A percentile compares a stretch with the other conserved stretches of the same genome.
phyloP scores from a whole-genome alignment of 2,329 filamentous ascomycete genomes.

The Nemania diffusa region DNA sequence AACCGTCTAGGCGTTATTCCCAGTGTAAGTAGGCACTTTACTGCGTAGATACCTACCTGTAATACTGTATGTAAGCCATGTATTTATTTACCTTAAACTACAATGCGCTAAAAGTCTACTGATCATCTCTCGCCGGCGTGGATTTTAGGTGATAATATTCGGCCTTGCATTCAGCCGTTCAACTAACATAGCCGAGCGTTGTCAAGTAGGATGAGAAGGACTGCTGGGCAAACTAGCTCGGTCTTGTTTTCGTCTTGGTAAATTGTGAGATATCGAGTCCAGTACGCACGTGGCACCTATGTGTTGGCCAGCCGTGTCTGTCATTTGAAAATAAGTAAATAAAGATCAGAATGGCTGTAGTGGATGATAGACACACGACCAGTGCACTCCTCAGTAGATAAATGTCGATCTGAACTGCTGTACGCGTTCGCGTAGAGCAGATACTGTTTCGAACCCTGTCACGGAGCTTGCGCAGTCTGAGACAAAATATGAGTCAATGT shows the following conservation, averaged over 20 bases:
- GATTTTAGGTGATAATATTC: too few species aligned
- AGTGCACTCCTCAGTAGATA: too few species aligned
- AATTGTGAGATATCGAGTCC: not conserved
- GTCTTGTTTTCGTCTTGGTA: constrained; percentile 23
- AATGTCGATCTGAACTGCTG: too few species aligned
- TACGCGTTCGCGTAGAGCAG: too few species aligned
- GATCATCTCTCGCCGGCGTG: too few species aligned
- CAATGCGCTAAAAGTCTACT: too few species aligned
- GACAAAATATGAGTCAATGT: too few species aligned
- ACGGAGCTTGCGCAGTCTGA: too few species aligned
- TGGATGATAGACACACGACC: not conserved
- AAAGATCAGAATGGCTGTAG: not conserved
- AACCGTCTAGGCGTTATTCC: not conserved
- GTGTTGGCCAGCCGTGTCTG: not conserved
- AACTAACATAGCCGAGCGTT: constrained; percentile 17
- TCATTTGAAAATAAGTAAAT: too few species aligned
- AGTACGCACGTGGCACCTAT: not conserved
- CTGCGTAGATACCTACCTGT: too few species aligned
- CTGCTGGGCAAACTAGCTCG: constrained; percentile 7
- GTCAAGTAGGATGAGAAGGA: not conserved
- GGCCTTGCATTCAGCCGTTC: constrained; percentile 32
- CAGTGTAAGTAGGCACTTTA: not conserved
- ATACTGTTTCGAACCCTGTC: too few species aligned
- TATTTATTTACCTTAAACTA: too few species aligned
- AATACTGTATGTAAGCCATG: not conserved